Percentiles rank a stretch among this genome's conserved stretches.
Conservation (phyloP, 2,329 filamentous ascomycete genomes). For the Fusarium sp. region DNA sequence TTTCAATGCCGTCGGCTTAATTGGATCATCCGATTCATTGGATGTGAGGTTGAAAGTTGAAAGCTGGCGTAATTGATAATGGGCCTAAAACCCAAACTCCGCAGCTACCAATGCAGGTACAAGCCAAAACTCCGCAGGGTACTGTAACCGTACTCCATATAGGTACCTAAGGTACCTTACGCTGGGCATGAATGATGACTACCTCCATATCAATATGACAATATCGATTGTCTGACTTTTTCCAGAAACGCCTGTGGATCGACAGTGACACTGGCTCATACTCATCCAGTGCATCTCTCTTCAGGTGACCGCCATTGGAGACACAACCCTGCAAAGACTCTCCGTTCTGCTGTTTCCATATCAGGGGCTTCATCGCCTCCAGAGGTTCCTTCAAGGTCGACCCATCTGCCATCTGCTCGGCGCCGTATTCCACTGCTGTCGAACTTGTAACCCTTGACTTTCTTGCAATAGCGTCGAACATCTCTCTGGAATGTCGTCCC, state of each 20-base stretch:
- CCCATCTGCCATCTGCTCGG: constrained; percentile 68
- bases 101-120: constrained; percentile 25
- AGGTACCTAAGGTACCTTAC: not conserved
- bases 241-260: not conserved
- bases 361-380: constrained; percentile 59
- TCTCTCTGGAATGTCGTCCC: constrained; percentile 92
- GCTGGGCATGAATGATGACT: not conserved
- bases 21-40: constrained; percentile 12
- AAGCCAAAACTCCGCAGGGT: constrained; percentile 23
- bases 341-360: constrained; percentile 77
- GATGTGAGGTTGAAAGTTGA: not conserved
- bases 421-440: constrained; percentile 87
- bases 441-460: constrained; percentile 79
- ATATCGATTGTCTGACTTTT: not conserved
- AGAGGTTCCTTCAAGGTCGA: constrained; percentile 70
- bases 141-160: not conserved
- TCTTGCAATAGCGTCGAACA: constrained; percentile 79
- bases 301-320: constrained; percentile 71
- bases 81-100: constrained; percentile 24
- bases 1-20: constrained; percentile 32
- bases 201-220: not conserved
- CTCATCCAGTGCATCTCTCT: constrained; percentile 72
- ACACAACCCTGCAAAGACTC: constrained; percentile 80
- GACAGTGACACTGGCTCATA: not conserved
- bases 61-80: not conserved